phyloP scores from a whole-genome alignment of 345 rosid species.

The Eucalyptus marginata region DNA sequence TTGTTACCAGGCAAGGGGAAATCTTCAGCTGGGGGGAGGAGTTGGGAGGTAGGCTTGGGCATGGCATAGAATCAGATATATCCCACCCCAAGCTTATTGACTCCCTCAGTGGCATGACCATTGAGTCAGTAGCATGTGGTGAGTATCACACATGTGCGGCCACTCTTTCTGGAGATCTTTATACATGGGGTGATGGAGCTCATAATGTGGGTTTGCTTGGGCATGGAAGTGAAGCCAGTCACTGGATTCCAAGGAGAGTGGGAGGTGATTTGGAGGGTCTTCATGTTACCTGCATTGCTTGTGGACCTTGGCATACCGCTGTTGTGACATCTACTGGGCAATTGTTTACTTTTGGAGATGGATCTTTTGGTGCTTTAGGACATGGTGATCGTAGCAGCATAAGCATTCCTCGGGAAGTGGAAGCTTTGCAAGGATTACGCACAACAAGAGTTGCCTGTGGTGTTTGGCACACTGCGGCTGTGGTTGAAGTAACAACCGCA shows the following conservation, averaged over 20 bases:
- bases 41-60: conserved; percentile 84
- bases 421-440: conserved; percentile 40
- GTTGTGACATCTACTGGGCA: conserved; percentile 58
- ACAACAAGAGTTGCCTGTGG: conserved; percentile 74
- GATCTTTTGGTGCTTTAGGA: conserved; percentile 82
- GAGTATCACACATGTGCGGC: conserved; percentile 83
- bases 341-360: conserved; percentile 93
- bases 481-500: conserved; percentile 38
- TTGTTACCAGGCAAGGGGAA: conserved; percentile 74
- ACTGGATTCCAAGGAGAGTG: conserved; percentile 74
- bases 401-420: conserved; percentile 66
- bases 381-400: conserved; percentile 63
- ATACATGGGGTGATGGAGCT: conserved; percentile 88
- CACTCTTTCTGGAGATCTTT: conserved; percentile 71
- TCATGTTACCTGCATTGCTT: conserved; percentile 45
- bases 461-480: conserved; percentile 91
- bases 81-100: conserved; percentile 56
- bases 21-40: conserved; percentile 93
- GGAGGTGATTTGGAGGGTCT: conserved; percentile 41
- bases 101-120: conserved; percentile 42
- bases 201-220: conserved; percentile 59
- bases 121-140: conserved; percentile 76
- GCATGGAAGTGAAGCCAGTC: conserved; percentile 67
- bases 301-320: conserved; percentile 93
- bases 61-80: conserved; percentile 47